These are phyloP conservation scores for Chiua virens DNA, from an alignment of 768 basidiomycete species.

Conservation along the genomic window DNA sequence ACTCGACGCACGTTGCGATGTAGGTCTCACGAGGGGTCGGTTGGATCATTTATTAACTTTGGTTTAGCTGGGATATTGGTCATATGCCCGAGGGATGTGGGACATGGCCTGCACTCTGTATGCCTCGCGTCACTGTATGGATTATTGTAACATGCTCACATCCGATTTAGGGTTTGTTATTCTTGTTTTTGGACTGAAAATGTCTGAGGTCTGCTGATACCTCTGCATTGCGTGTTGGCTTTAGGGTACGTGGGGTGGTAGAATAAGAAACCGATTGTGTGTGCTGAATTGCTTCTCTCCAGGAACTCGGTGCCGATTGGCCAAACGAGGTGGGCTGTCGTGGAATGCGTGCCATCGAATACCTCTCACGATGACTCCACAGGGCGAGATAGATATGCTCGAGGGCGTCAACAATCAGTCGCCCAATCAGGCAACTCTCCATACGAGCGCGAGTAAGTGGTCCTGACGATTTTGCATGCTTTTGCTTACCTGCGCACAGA, in stretches of 20 bases:
- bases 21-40: background rate
- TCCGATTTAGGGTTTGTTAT: constrained; percentile 17
- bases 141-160: background rate
- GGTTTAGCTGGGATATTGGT: constrained; percentile 27
- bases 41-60: background rate
- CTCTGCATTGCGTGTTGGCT: background rate
- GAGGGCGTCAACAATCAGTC: constrained; percentile 35
- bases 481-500: constrained; percentile 9
- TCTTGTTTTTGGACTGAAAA: background rate
- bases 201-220: background rate
- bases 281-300: background rate
- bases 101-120: constrained; percentile 40
- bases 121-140: background rate
- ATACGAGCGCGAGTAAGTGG: constrained; percentile 26
- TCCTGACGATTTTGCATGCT: background rate
- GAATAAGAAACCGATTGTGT: background rate
- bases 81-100: constrained; percentile 43
- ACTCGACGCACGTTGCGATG: constrained; percentile 33
- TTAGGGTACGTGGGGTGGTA: constrained; percentile 18
- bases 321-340: constrained; percentile 17
- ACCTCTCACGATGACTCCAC: background rate
- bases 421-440: constrained; percentile 28
- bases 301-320: constrained; percentile 32
- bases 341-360: background rate
- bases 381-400: constrained; percentile 36